These are phyloP conservation scores for Paracorniculantispora psalliotae DNA, from an alignment of 2,329 filamentous ascomycete genomes.

Conservation along the genomic window DNA sequence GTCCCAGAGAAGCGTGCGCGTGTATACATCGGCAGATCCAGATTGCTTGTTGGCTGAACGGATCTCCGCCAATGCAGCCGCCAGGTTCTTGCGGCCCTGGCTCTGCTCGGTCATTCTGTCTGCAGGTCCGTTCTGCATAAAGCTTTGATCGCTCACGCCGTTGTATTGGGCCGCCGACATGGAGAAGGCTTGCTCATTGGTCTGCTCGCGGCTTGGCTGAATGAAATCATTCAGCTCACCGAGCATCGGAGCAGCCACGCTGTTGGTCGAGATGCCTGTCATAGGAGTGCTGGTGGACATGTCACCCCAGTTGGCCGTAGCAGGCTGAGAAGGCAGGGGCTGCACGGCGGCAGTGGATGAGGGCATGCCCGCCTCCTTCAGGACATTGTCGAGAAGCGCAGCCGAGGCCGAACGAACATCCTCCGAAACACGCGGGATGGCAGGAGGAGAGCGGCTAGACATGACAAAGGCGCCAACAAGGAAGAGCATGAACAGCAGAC, in stretches of 20 bases:
- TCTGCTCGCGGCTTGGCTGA: slow-evolving; percentile 75
- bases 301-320: slow-evolving; percentile 45
- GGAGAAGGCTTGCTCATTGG: slow-evolving; percentile 82
- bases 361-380: slow-evolving; percentile 70
- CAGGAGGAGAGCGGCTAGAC: slow-evolving; percentile 70
- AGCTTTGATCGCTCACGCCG: slow-evolving; percentile 63
- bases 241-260: slow-evolving; percentile 54
- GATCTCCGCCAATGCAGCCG: slow-evolving; percentile 76
- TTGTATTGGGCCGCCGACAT: slow-evolving; percentile 86
- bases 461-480: slow-evolving; percentile 94
- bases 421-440: slow-evolving; percentile 72
- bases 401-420: slow-evolving; percentile 76
- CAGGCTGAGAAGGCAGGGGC: slow-evolving; percentile 45
- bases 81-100: slow-evolving; percentile 67
- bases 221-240: slow-evolving; percentile 64
- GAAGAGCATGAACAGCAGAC: slow-evolving; percentile 89
- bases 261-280: slow-evolving; percentile 32
- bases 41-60: slow-evolving; percentile 64
- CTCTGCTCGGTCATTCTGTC: slow-evolving; percentile 46
- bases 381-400: slow-evolving; percentile 71
- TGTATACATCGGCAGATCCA: slow-evolving; percentile 79
- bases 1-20: slow-evolving; percentile 87
- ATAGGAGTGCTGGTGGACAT: slow-evolving; percentile 39
- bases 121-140: slow-evolving; percentile 51
- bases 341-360: slow-evolving; percentile 37